Evolutionary conservation across 106 monocot genomes (phyloP).

Genomic region (Xerophyta viscosa): DNA sequence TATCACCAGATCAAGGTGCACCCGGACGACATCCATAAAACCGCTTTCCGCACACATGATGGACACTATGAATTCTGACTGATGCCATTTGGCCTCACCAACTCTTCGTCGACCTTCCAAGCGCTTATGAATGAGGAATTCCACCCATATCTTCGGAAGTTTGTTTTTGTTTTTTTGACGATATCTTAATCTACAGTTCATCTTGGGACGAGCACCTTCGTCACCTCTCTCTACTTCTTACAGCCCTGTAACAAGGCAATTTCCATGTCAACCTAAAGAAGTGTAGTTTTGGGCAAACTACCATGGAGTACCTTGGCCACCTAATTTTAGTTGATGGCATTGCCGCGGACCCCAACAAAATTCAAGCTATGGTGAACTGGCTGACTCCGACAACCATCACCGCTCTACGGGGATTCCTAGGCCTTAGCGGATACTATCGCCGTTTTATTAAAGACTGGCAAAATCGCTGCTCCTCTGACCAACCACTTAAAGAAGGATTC

Average conservation of each 20-base stretch:
- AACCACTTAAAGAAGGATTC: neutral
- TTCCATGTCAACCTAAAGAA: neutral
- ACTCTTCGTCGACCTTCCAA: neutral
- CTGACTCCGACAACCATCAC: neutral
- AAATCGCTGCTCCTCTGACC: neutral
- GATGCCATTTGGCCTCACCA: slow-evolving; percentile 3
- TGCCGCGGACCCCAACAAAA: neutral
- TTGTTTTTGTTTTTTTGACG: slow-evolving; percentile 6
- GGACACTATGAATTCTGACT: slow-evolving; percentile 2
- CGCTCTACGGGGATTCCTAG: slow-evolving; percentile 2
- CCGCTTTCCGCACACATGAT: neutral
- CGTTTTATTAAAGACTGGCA: neutral
- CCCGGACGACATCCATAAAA: neutral
- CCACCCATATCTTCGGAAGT: neutral
- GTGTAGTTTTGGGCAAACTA: neutral
- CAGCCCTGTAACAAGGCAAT: neutral
- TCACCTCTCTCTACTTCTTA: neutral
- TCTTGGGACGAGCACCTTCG: neutral
- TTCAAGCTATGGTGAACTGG: slow-evolving; percentile 2
- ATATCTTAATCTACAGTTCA: slow-evolving; percentile 1
- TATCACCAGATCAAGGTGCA: slow-evolving; percentile 12
- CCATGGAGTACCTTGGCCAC: neutral
- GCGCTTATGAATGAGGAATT: neutral
- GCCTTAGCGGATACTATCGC: slow-evolving; percentile 1
- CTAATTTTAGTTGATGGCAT: neutral